Percentiles rank a stretch among this genome's conserved stretches.
Evolutionary conservation across 257 asterid species (phyloP).

Genomic region (Primulina eburnea): DNA sequence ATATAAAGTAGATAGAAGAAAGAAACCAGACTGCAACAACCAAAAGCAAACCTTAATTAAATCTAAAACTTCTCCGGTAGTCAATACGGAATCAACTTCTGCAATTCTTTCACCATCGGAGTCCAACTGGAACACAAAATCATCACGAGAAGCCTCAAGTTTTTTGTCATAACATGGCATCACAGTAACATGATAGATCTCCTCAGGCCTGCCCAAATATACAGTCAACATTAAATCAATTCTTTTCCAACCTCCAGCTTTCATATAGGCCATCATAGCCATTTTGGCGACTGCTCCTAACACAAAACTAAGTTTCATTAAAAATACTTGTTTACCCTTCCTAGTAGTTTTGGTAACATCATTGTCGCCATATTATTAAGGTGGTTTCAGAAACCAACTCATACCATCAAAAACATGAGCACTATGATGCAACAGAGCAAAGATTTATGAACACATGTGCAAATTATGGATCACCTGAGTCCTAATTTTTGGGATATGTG

Average conservation of each 20-base stretch:
- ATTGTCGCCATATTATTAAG: neutral
- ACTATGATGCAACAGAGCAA: neutral
- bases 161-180: slow-evolving; percentile 99
- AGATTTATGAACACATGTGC: slow-evolving; percentile 1
- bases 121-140: slow-evolving; percentile 66
- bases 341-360: slow-evolving; percentile 14
- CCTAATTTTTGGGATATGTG: slow-evolving; percentile 52
- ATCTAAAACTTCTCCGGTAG: slow-evolving; percentile 93
- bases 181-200: slow-evolving; percentile 89
- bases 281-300: neutral
- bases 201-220: slow-evolving; percentile 65
- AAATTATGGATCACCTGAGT: slow-evolving; percentile 49
- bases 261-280: slow-evolving; percentile 1
- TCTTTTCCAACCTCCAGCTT: slow-evolving; percentile 8
- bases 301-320: neutral
- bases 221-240: slow-evolving; percentile 26
- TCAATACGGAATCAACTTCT: slow-evolving; percentile 94
- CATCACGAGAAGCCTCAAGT: slow-evolving; percentile 96
- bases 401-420: slow-evolving; percentile 14
- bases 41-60: slow-evolving; percentile 63
- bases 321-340: neutral
- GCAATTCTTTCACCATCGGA: slow-evolving; percentile 54
- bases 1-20: neutral
- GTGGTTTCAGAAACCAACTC: neutral
- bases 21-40: slow-evolving; percentile 4